Percentiles rank a stretch among this genome's conserved stretches.
These are phyloP conservation scores for Aureobasidium vineae DNA, from an alignment of 2,329 filamentous ascomycete species.

Conservation along the genomic window DNA sequence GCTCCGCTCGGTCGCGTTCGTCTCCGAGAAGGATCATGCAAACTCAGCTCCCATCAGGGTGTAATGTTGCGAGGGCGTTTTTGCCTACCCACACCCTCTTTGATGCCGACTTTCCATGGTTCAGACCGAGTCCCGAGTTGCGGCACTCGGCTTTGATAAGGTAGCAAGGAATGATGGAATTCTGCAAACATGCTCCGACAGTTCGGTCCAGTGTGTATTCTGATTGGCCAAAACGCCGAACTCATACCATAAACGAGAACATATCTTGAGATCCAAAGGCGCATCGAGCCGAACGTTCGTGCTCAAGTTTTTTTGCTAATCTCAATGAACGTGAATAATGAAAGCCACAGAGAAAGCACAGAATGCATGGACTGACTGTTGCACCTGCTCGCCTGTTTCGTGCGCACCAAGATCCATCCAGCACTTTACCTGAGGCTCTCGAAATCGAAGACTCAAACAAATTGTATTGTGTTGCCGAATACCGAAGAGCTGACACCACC, in stretches of 20 bases:
- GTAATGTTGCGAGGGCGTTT: neutral
- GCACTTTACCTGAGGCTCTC: neutral
- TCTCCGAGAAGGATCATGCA: neutral
- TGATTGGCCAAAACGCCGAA: slow-evolving; percentile 5
- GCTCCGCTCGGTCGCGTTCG: slow-evolving; percentile 7
- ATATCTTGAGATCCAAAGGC: neutral
- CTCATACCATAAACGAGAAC: too few relatives aligned
- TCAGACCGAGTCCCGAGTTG: neutral
- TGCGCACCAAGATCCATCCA: neutral
- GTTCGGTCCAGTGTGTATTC: neutral
- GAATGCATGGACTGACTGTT: slow-evolving; percentile 5
- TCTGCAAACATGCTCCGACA: neutral
- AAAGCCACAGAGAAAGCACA: neutral
- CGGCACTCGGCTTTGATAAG: neutral
- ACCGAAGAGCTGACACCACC: neutral
- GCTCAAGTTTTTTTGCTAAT: neutral
- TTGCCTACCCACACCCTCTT: neutral
- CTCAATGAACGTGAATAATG: neutral
- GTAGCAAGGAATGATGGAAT: neutral
- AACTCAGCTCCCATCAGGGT: neutral
- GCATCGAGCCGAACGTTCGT: neutral
- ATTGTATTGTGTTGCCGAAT: neutral
- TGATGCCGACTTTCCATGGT: neutral
- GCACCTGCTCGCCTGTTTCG: neutral
- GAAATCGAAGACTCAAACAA: neutral